Base-by-base conservation (phyloP, 768 basidiomycete species). In the Kwoniella botswanensis region DNA sequence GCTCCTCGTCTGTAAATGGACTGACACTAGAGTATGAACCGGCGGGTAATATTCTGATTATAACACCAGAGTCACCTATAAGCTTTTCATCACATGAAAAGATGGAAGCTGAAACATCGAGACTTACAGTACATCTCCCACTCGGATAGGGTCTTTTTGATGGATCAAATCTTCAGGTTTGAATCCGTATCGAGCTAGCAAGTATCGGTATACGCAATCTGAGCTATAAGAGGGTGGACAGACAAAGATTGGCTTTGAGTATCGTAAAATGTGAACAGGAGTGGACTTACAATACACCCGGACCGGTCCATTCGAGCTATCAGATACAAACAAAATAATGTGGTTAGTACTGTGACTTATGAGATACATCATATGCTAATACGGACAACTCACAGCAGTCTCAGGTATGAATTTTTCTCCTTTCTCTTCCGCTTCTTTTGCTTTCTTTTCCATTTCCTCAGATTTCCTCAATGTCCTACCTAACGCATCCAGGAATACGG, bases 131-230 rank as follows among this genome's bases (percentile, higher is more conserved):
- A 79, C 76, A 61, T 79, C 78, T 15, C 78, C 78, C 12, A 79
- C 64, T 21, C 75, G 24, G 12, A 75, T 64, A 1, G 78, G 78
- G 4, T 65, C 62, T 54, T 79, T 75, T 18, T 70, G 56, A 50
- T 79, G 78, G 10, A 79, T 61, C 43, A 79, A 61, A 29, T 75
- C 65, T 35, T 69, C 52, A 4, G 78, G 78, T 26, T 70, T 59
- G 60, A 79, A 76, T n/a, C 78, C 78, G 41, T 77, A 79, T 58
- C 78, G 72, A 7, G 72, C 67, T 53, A 79, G 72, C n/a, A 79
- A 59, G 43, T 77, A 79, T 52, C 78, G 71, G 54, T 75, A 76
- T 5, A 79, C 76, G 72, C 70, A 73, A 59, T 79, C 78, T 9
- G 78, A 70, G 50, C 68, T 73, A 29, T 24, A 24, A 35, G 35